phyloP scores from a whole-genome alignment of 2,329 filamentous ascomycete genomes.

The Aspergillus felis region DNA sequence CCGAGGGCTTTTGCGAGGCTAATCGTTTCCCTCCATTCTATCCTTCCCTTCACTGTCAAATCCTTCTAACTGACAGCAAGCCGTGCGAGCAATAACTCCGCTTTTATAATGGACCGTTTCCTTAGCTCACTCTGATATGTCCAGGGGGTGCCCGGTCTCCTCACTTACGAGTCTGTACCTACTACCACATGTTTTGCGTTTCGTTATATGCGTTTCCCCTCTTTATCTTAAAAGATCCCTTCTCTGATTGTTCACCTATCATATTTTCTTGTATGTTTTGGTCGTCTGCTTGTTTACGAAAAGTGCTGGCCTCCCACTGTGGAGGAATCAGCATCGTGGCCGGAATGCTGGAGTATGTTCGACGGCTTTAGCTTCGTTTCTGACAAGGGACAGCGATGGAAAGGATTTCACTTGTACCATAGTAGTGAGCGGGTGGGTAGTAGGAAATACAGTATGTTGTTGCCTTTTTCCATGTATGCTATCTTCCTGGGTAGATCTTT shows the following conservation, averaged over 20 bases:
- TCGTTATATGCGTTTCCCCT: neutral
- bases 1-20: constrained; percentile 18
- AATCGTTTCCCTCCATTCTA: constrained; percentile 22
- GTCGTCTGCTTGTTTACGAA: neutral
- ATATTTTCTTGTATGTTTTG: constrained; percentile 9
- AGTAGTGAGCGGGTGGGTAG: neutral
- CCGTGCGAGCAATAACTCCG: neutral
- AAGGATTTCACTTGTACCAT: neutral
- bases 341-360: neutral
- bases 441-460: neutral
- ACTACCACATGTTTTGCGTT: neutral
- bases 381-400: neutral
- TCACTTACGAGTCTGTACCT: neutral
- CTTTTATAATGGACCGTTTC: neutral
- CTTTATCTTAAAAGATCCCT: neutral
- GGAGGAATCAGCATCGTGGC: neutral
- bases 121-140: neutral
- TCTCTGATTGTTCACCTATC: neutral
- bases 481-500: neutral
- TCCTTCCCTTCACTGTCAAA: constrained; percentile 8
- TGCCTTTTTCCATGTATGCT: neutral
- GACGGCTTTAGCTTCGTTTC: neutral
- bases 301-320: neutral
- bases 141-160: neutral
- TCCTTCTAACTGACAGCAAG: neutral